Evolutionary conservation across 2,329 filamentous ascomycete genomes (phyloP).

Genomic region (Xylariomycetidae sp.): DNA sequence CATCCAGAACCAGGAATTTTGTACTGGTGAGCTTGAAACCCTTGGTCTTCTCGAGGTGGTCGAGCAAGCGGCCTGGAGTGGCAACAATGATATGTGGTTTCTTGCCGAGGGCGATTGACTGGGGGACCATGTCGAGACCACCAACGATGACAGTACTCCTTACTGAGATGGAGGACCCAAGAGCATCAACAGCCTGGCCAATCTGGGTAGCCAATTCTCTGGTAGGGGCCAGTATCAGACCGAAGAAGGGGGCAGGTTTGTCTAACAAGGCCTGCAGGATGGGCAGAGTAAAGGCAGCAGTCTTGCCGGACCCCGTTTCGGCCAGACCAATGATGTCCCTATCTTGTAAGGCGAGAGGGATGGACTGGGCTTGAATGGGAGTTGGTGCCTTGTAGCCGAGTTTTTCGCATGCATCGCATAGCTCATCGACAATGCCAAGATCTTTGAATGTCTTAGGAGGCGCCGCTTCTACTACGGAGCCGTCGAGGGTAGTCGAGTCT

Average conservation of each 20-base stretch:
- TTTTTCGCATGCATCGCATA: constrained; percentile 82
- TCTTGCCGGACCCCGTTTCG: constrained; percentile 95
- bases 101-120: constrained; percentile 88
- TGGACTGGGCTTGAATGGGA: constrained; percentile 81
- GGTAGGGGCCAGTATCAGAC: constrained; percentile 87
- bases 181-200: constrained; percentile 77
- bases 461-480: constrained; percentile 17
- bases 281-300: constrained; percentile 87
- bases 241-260: constrained; percentile 79
- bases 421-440: constrained; percentile 72
- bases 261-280: constrained; percentile 81
- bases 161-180: constrained; percentile 84
- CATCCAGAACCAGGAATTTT: constrained; percentile 91
- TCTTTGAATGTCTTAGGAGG: background rate
- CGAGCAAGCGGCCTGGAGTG: constrained; percentile 81
- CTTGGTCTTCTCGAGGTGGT: constrained; percentile 95
- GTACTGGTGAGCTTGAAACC: constrained; percentile 80
- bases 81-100: constrained; percentile 92
- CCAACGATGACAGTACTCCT: constrained; percentile 83
- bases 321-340: constrained; percentile 90
- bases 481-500: constrained; percentile 19
- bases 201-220: constrained; percentile 93
- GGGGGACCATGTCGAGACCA: constrained; percentile 92
- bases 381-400: constrained; percentile 84
- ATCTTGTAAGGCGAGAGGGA: constrained; percentile 73